Percentiles rank a stretch among this genome's conserved stretches.
Conservation (phyloP, 306 rosid genomes). For the Vicia faba region DNA sequence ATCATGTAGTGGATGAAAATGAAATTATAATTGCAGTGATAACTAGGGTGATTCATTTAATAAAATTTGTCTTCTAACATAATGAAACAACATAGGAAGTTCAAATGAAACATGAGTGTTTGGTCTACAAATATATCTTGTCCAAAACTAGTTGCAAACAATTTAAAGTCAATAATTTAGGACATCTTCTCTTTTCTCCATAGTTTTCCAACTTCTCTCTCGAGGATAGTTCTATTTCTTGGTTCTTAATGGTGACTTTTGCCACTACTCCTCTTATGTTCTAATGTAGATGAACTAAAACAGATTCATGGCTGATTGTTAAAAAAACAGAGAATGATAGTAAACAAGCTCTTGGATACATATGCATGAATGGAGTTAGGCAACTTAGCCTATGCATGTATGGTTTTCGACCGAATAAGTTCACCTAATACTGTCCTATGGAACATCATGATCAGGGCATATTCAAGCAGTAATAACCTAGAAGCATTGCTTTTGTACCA, state of each 20-base stretch:
- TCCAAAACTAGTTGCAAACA: slow-evolving; percentile 37
- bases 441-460: slow-evolving; percentile 67
- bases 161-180: slow-evolving; percentile 37
- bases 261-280: slow-evolving; percentile 51
- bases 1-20: background rate
- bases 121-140: slow-evolving; percentile 37
- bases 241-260: slow-evolving; percentile 26
- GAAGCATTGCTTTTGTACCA: slow-evolving; percentile 57
- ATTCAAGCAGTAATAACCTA: slow-evolving; percentile 53
- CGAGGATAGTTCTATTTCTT: slow-evolving; percentile 14
- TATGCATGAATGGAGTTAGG: slow-evolving; percentile 50
- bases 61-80: background rate
- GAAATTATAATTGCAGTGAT: slow-evolving; percentile 5
- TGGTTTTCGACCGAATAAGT: slow-evolving; percentile 54
- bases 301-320: slow-evolving; percentile 67
- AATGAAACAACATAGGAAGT: slow-evolving; percentile 26
- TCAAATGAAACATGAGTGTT: slow-evolving; percentile 21
- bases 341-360: slow-evolving; percentile 50
- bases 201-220: slow-evolving; percentile 9
- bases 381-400: slow-evolving; percentile 49
- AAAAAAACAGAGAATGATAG: slow-evolving; percentile 41
- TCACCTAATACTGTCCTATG: slow-evolving; percentile 61
- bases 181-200: slow-evolving; percentile 11
- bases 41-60: background rate
- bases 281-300: slow-evolving; percentile 57